Evolutionary conservation across 495 filamentous ascomycete genomes (phyloP).

Genomic region (Talaromyces wortmannii): DNA sequence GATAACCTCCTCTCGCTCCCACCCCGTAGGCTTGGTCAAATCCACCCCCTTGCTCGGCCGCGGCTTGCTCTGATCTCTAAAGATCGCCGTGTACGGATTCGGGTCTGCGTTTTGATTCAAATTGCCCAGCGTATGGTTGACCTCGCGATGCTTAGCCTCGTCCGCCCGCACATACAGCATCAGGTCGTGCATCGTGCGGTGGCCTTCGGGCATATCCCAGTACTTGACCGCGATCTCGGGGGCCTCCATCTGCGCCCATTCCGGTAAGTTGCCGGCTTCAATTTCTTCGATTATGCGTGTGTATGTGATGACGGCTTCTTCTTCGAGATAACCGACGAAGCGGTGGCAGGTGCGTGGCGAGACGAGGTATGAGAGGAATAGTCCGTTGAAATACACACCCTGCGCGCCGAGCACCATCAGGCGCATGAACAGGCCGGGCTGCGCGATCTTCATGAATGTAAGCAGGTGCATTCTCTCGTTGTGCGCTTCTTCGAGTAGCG

Average conservation of each 20-base stretch:
- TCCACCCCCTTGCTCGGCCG: slow-evolving; percentile 68
- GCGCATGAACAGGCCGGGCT: slow-evolving; percentile 86
- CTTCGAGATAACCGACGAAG: slow-evolving; percentile 95
- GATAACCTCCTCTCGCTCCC: slow-evolving; percentile 78
- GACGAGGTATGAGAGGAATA: slow-evolving; percentile 85
- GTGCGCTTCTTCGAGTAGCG: slow-evolving; percentile 84
- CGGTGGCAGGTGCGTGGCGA: slow-evolving; percentile 88
- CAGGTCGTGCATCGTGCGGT: slow-evolving; percentile 77
- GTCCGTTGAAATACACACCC: slow-evolving; percentile 88
- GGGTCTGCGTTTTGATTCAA: slow-evolving; percentile 75
- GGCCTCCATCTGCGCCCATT: slow-evolving; percentile 72
- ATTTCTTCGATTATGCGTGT: slow-evolving; percentile 79
- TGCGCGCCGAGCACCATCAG: slow-evolving; percentile 77
- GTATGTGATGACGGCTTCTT: slow-evolving; percentile 95
- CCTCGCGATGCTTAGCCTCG: slow-evolving; percentile 94
- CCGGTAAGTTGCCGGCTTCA: slow-evolving; percentile 72
- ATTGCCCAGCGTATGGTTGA: slow-evolving; percentile 92
- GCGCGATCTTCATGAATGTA: slow-evolving; percentile 87
- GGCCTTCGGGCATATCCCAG: slow-evolving; percentile 86
- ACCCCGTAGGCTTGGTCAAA: slow-evolving; percentile 61
- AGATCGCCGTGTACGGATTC: slow-evolving; percentile 80
- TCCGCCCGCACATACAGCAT: slow-evolving; percentile 87
- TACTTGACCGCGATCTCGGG: slow-evolving; percentile 86
- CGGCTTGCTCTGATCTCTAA: slow-evolving; percentile 54
- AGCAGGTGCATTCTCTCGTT: slow-evolving; percentile 97